A percentile compares a stretch with the other conserved stretches of the same genome.
Evolutionary conservation across 306 rosid genomes (phyloP).

Genomic region (Lithocarpus polystachyus): DNA sequence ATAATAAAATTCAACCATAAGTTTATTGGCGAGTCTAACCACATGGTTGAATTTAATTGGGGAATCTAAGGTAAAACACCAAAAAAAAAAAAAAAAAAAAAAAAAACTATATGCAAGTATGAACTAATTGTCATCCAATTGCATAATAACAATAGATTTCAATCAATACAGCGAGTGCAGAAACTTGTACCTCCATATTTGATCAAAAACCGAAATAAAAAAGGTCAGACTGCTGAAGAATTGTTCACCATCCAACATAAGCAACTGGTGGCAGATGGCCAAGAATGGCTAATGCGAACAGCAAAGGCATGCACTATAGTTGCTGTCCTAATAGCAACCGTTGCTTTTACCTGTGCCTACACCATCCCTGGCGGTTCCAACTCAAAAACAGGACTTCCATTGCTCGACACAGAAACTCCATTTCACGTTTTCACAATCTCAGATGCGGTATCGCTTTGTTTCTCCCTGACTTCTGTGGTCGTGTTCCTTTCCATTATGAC

Average conservation of each 20-base stretch:
- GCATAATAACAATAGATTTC: too few relatives aligned
- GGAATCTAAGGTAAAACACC: too few relatives aligned
- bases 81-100: too few relatives aligned
- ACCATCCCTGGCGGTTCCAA: conserved; percentile 17
- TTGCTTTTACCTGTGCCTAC: conserved; percentile 23
- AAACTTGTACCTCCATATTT: too few relatives aligned
- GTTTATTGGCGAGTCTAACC: too few relatives aligned
- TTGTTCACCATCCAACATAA: conserved; percentile 8
- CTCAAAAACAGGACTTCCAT: conserved; percentile 3
- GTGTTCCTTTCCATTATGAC: conserved; percentile 24
- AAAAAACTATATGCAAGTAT: too few relatives aligned
- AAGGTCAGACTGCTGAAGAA: neutral
- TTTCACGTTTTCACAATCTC: conserved; percentile 8
- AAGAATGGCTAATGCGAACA: conserved; percentile 16
- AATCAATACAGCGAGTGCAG: too few relatives aligned
- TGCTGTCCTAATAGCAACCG: conserved; percentile 25
- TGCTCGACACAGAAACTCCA: conserved; percentile 1
- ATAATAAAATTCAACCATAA: too few relatives aligned
- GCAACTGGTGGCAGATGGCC: neutral
- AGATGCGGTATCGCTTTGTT: conserved; percentile 8
- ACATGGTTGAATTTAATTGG: too few relatives aligned
- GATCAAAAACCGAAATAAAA: neutral
- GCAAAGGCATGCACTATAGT: conserved; percentile 15
- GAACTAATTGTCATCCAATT: too few relatives aligned
- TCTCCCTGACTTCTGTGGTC: conserved; percentile 26